phyloP scores from a whole-genome alignment of 257 asterid species.

The Fraxinus americana region DNA sequence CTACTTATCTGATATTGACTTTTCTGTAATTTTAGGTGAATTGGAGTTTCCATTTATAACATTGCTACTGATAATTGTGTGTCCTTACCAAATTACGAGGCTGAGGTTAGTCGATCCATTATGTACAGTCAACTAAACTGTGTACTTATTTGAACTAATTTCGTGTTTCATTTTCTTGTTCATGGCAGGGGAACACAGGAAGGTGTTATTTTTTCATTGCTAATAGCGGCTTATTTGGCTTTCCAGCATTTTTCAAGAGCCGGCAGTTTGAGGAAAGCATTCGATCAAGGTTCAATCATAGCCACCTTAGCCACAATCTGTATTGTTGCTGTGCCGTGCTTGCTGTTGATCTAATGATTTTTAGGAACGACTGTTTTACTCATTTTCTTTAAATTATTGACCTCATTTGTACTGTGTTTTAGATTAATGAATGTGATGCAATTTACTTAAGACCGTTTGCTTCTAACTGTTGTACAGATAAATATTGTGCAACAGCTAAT shows the following conservation, averaged over 20 bases:
- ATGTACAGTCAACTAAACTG: conserved; percentile 2
- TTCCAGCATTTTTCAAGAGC: conserved; percentile 79
- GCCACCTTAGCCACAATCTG: conserved; percentile 82
- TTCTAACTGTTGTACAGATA: neutral
- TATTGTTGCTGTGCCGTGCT: conserved; percentile 60
- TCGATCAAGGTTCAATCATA: conserved; percentile 80
- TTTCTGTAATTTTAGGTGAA: conserved; percentile 52
- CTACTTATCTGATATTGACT: conserved; percentile 4
- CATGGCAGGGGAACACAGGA: conserved; percentile 81
- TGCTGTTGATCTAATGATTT: conserved; percentile 55
- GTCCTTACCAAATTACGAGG: conserved; percentile 71
- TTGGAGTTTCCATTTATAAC: conserved; percentile 78
- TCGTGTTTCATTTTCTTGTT: conserved; percentile 26
- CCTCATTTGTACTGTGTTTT: neutral
- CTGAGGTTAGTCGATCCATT: conserved; percentile 59
- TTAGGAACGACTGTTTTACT: neutral
- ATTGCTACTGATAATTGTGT: conserved; percentile 65
- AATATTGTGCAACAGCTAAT: neutral
- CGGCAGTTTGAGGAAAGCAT: conserved; percentile 69
- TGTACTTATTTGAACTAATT: conserved; percentile 24
- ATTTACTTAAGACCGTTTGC: conserved; percentile 10
- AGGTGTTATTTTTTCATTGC: conserved; percentile 70
- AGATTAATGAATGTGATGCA: conserved; percentile 13
- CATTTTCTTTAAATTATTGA: conserved; percentile 26
- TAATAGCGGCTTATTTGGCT: conserved; percentile 82